Evolutionary conservation across 208 protist genomes (phyloP), one percentile per base, ranked within the genome.

Genomic region (Leishmania major): DNA sequence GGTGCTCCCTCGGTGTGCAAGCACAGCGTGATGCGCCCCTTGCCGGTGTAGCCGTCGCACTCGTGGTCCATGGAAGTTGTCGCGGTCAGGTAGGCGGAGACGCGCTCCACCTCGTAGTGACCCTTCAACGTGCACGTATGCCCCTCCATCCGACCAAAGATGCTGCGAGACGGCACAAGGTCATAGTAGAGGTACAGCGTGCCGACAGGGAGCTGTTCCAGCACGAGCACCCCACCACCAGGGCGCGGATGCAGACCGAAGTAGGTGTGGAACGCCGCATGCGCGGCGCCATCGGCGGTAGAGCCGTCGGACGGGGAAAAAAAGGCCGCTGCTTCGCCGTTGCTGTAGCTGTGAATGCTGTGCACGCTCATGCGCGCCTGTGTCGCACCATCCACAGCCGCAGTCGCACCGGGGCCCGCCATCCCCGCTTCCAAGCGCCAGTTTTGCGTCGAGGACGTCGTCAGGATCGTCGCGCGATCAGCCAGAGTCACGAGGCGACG

Each of bases 11-110:
- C 90, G 1, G 91, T 89, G 79, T 95, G 91, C 37, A 97, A 83
- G 80, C 95, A 97, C 64, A 97, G 87, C 22, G 91, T 91, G 55
- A 97, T 88, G 62, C 80, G 76, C 7, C 90, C 91, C 37, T 78
- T 25, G 10, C 92, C 91, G 35, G 89, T 95, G 87, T 98, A 98
- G n/a, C 87, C 91, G 76, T 96, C 93, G 75, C 95, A 98, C 86
- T 98, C 95, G 84, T 98, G 95, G 83, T 93, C 88, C 45, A 95
- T 86, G 17, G 86, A 90, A 15, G 90, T 96, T 31, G 90, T 84
- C 31, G 88, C 91, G 19, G 91, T 89, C 8, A 98, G 75, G 83
- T 90, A 96, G 17, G 93, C 93, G 1, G 93, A 93, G 25, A 98
- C 91, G 0, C 95, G 95, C 86, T 98, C 92, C 62, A 98, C 88